These are phyloP conservation scores for Metschnikowia shivogae DNA, from an alignment of 805 yeast species.

Conservation along the genomic window DNA sequence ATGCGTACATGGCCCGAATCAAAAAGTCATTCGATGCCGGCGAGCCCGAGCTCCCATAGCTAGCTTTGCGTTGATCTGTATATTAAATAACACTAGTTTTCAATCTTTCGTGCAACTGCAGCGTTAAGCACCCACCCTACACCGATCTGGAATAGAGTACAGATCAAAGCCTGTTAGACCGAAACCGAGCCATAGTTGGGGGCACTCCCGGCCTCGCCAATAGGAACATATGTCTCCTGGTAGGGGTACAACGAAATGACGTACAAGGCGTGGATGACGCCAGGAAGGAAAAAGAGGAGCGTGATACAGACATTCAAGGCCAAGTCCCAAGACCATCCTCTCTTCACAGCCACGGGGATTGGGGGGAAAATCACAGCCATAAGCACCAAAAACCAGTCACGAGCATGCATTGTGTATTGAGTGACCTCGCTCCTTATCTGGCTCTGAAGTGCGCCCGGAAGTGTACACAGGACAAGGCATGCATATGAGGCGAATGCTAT, in stretches of 20 bases:
- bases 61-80: not conserved
- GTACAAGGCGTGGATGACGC: slow-evolving; percentile 73
- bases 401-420: slow-evolving; percentile 29
- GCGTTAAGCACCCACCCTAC: too few relatives aligned
- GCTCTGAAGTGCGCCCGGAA: not conserved
- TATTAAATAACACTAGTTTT: too few relatives aligned
- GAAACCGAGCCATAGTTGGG: slow-evolving; percentile 10
- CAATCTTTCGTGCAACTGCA: too few relatives aligned
- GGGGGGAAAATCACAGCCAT: slow-evolving; percentile 74
- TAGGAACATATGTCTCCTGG: slow-evolving; percentile 23
- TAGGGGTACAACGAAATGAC: slow-evolving; percentile 71
- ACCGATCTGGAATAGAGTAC: too few relatives aligned
- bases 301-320: slow-evolving; percentile 69
- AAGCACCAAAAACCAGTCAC: slow-evolving; percentile 63
- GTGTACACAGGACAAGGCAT: too few relatives aligned
- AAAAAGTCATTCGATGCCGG: slow-evolving; percentile 4
- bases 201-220: slow-evolving; percentile 3
- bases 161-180: not conserved
- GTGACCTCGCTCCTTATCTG: not conserved
- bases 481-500: too few relatives aligned
- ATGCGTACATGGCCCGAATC: slow-evolving; percentile 7
- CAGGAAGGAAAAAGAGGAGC: slow-evolving; percentile 70
- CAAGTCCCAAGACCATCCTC: slow-evolving; percentile 65
- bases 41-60: slow-evolving; percentile 1
- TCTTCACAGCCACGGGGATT: slow-evolving; percentile 67